Base-by-base conservation (phyloP, 192 early-diverging fungal genomes). In the Linnemannia schmuckeri region DNA sequence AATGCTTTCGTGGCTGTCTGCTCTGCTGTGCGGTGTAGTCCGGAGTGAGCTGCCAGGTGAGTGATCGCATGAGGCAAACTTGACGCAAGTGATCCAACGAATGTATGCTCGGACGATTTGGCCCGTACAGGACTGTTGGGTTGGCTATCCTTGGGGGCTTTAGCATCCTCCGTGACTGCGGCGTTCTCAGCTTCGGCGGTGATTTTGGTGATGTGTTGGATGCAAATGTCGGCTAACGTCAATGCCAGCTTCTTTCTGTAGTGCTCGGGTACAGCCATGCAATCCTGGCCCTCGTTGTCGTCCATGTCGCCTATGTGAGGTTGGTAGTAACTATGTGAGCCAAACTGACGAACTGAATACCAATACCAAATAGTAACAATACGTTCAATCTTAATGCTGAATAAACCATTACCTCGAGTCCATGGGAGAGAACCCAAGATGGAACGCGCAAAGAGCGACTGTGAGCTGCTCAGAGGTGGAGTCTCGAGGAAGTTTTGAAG, bases 401-500 rank as follows among this genome's bases (percentile, higher is more conserved):
- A 30, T 4, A 8, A 47, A 35, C 5, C 40, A 0, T n/a, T 68
- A 87, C 85, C 72, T 54, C 33, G 52, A 27, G 24, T 35, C 85
- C 85, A 87, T 20, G 75, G 66, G 10, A 87, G 41, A 6, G 37
- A 41, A 13, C 79, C 70, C 40, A 87, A 75, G 10, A 79, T 44
- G 18, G 57, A 75, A 1, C 85, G 75, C 3, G 85, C 85, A 75
- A 87, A 81, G 12, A 54, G 22, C 15, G 85, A 81, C 40, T 87
- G 75, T 6, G 41, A 20, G 27, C 79, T 81, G n/a, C 49, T 81
- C 4, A 87, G 54, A n/a, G 85, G 85, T 9, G 79, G 35, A 7
- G 79, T 81, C n/a, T 77, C 74, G 6, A 91, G 49, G 4, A 92
- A 71, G 18, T 77, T 33, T 37, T 85, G 83, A 18, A 92, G 74